Evolutionary conservation across 140 eudicot genomes (phyloP), one percentile per base, ranked within the genome.

Genomic region (Eryngium alpinum): DNA sequence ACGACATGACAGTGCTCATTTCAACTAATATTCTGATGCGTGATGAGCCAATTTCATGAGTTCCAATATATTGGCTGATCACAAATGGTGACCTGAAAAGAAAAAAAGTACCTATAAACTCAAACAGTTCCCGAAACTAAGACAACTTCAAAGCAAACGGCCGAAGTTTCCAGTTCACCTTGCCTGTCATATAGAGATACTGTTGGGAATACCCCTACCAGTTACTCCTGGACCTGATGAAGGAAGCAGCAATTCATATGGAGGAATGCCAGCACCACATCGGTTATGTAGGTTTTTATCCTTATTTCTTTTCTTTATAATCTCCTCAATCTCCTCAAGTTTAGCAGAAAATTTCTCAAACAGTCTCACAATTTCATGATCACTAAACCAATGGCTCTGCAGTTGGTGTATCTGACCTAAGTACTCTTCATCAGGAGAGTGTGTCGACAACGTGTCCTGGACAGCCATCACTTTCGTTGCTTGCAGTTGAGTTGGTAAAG

Each of bases 401-500:
- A 88, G 67, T 33, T 86, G 74, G 72, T 83, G 79, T 86, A 82
- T 65, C 86, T 92, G 89, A 38, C 86, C 80, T 70, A 92, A 16
- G 72, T 92, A 92, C 88, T 92, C 97, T 79, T 92, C 97, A 62
- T 92, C 97, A 9, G 94, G 81, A 10, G 97, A 90, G 84, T 92
- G 94, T 19, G 92, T 90, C 17, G 97, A 92, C 84, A 92, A 84
- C 1, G 91, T 86, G 80, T 92, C 92, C 73, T 90, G 94, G 33
- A 92, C 93, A 21, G 97, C 97, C 94, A 92, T 92, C 43, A 92
- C 89, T 66, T 90, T 92, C 10, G 97, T 92, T 14, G 90, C 97
- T 80, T 92, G 94, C 24, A 92, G 94, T 73, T 86, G 91, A 43
- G 94, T 87, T 17, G 97, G 94, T 84, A 92, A 85, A 62, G 92